phyloP scores from a whole-genome alignment of 176 grass and related monocot species.

The Juncus inflexus region DNA sequence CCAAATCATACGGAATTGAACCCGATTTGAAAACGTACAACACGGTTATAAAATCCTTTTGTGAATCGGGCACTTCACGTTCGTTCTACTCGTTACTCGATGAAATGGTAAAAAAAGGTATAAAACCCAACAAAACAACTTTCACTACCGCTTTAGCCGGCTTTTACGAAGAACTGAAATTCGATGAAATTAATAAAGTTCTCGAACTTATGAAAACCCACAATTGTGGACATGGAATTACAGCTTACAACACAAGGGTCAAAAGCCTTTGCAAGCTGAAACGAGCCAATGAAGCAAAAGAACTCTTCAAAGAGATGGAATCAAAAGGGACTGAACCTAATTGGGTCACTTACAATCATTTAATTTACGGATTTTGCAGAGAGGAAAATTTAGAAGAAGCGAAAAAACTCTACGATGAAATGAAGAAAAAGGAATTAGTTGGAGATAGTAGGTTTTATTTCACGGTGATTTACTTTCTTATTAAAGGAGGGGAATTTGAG shows the following conservation, averaged over 20 bases:
- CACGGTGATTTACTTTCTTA: slow-evolving; percentile 46
- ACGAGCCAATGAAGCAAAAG: slow-evolving; percentile 43
- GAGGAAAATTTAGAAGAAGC: slow-evolving; percentile 72
- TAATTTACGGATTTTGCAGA: slow-evolving; percentile 61
- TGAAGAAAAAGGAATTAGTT: slow-evolving; percentile 41
- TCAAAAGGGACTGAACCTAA: slow-evolving; percentile 53
- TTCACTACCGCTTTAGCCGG: slow-evolving; percentile 58
- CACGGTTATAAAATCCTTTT: slow-evolving; percentile 65
- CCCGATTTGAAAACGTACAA: slow-evolving; percentile 65
- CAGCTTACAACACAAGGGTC: slow-evolving; percentile 61
- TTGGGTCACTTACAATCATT: slow-evolving; percentile 70
- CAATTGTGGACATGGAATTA: slow-evolving; percentile 36
- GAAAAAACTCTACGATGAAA: slow-evolving; percentile 65
- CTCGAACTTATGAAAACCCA: slow-evolving; percentile 79
- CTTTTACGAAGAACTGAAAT: slow-evolving; percentile 76
- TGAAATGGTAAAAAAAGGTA: slow-evolving; percentile 56
- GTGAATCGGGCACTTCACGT: slow-evolving; percentile 56
- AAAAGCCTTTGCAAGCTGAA: slow-evolving; percentile 80
- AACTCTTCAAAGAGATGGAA: slow-evolving; percentile 54
- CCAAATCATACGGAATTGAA: slow-evolving; percentile 39
- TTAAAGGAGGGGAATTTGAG: slow-evolving; percentile 69
- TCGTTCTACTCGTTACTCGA: slow-evolving; percentile 86
- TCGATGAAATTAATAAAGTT: slow-evolving; percentile 66
- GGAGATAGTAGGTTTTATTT: slow-evolving; percentile 45
- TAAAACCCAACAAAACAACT: slow-evolving; percentile 52